These are phyloP conservation scores for Clavispora phyllophila DNA, from an alignment of 805 yeast species.

Conservation along the genomic window DNA sequence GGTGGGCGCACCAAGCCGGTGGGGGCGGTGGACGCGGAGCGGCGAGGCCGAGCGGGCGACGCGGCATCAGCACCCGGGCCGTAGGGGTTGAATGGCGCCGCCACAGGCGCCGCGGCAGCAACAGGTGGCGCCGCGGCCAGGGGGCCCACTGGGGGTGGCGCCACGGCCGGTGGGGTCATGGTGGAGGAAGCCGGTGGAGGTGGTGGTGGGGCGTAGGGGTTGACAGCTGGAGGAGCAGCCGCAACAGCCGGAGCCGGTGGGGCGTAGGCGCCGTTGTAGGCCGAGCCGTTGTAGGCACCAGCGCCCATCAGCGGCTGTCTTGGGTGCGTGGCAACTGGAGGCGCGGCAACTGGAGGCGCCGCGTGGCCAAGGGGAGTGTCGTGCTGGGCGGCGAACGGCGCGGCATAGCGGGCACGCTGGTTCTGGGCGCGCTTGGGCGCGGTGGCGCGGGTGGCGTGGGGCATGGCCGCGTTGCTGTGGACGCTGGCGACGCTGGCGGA, in stretches of 20 bases:
- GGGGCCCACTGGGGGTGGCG: constrained; percentile 4
- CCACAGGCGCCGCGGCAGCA: not conserved
- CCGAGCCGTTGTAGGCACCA: not conserved
- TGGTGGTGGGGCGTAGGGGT: constrained; percentile 13
- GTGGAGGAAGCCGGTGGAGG: constrained; percentile 2
- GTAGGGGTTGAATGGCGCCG: constrained; percentile 8
- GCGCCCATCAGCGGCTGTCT: not conserved
- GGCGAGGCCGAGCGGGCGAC: not conserved
- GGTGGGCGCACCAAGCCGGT: constrained; percentile 6
- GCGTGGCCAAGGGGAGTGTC: no score
- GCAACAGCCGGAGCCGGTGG: constrained; percentile 12
- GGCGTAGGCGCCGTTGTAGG: not conserved
- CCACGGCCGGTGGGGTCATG: constrained; percentile 2
- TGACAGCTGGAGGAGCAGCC: constrained; percentile 9
- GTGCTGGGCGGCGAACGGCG: not conserved
- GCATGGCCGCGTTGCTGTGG: not conserved
- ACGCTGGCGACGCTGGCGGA: not conserved
- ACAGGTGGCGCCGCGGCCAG: not conserved
- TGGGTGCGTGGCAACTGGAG: no score
- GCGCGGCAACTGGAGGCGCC: no score
- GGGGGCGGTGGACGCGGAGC: not conserved
- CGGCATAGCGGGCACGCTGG: not conserved
- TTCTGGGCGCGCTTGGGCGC: not conserved
- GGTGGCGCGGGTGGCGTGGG: not conserved
- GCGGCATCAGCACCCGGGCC: not conserved